Evolutionary conservation across 805 yeast genomes (phyloP).

Genomic region (Cyberlindnera lachancei): DNA sequence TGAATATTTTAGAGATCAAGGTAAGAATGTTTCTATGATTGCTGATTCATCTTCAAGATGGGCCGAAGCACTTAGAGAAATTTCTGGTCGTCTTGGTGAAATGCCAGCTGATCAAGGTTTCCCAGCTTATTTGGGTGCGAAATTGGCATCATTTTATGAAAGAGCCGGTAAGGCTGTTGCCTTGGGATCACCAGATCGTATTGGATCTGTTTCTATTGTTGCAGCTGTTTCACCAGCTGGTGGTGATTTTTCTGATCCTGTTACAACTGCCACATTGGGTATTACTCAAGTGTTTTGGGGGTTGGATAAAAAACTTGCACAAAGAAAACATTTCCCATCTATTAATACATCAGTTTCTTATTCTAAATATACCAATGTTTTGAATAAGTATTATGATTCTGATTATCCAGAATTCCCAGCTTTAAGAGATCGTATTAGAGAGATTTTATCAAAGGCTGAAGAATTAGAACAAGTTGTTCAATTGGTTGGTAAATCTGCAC

Average conservation of each 20-base stretch:
- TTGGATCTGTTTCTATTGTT: conserved; percentile 97
- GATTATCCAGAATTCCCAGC: conserved; percentile 88
- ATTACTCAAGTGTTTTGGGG: conserved; percentile 99
- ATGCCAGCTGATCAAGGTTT: conserved; percentile 99
- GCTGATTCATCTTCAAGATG: conserved; percentile 99
- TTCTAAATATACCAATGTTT: conserved; percentile 88
- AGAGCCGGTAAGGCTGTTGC: conserved; percentile 98
- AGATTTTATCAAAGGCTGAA: conserved; percentile 93
- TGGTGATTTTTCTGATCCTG: conserved; percentile 99
- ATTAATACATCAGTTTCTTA: conserved; percentile 94
- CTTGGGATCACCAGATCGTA: conserved; percentile 92
- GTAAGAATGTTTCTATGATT: conserved; percentile 98
- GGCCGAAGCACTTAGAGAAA: conserved; percentile 99
- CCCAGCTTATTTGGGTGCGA: conserved; percentile 99
- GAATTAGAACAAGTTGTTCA: conserved; percentile 99
- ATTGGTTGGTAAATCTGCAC: conserved; percentile 96
- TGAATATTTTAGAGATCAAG: conserved; percentile 99
- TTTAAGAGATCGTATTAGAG: conserved; percentile 87
- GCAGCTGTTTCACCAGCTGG: conserved; percentile 99
- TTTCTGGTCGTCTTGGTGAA: conserved; percentile 99
- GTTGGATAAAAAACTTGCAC: conserved; percentile 96
- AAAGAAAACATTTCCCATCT: conserved; percentile 99
- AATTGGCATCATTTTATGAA: conserved; percentile 97
- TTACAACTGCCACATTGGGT: conserved; percentile 96
- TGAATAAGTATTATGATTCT: conserved; percentile 76